Conservation (phyloP, 176 grass and related monocot genomes). For the Themeda triandra region DNA sequence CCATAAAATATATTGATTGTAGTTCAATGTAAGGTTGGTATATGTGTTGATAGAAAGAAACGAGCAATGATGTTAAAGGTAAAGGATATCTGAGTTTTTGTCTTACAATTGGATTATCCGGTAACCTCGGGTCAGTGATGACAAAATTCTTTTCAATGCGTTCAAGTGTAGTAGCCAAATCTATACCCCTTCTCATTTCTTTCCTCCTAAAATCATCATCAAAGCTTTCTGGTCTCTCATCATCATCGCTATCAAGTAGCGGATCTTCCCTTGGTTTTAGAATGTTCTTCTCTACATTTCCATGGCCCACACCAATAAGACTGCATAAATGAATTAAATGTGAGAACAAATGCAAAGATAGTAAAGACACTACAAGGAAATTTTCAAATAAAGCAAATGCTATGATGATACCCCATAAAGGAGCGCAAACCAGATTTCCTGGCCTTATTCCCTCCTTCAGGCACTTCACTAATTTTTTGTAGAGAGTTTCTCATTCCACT, state of each 20-base stretch:
- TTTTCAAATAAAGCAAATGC: background rate
- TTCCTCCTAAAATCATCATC: slow-evolving; percentile 69
- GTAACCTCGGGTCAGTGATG: slow-evolving; percentile 72
- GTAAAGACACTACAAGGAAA: background rate
- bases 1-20: background rate
- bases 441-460: slow-evolving; percentile 54
- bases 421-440: slow-evolving; percentile 70
- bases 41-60: slow-evolving; percentile 5
- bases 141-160: slow-evolving; percentile 92
- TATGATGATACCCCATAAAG: slow-evolving; percentile 70
- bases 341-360: background rate
- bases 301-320: slow-evolving; percentile 57
- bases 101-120: slow-evolving; percentile 88
- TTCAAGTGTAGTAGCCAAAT: slow-evolving; percentile 95
- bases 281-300: slow-evolving; percentile 47
- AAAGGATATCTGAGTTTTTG: background rate
- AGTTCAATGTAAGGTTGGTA: background rate
- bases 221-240: slow-evolving; percentile 82
- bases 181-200: slow-evolving; percentile 98
- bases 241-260: slow-evolving; percentile 75
- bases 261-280: slow-evolving; percentile 58
- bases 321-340: slow-evolving; percentile 20
- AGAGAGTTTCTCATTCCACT: slow-evolving; percentile 56
- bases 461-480: slow-evolving; percentile 75
- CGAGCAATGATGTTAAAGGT: background rate